Evolutionary conservation across 805 yeast genomes (phyloP), one percentile per base, ranked within the genome.

Genomic region (Candida dendrica): DNA sequence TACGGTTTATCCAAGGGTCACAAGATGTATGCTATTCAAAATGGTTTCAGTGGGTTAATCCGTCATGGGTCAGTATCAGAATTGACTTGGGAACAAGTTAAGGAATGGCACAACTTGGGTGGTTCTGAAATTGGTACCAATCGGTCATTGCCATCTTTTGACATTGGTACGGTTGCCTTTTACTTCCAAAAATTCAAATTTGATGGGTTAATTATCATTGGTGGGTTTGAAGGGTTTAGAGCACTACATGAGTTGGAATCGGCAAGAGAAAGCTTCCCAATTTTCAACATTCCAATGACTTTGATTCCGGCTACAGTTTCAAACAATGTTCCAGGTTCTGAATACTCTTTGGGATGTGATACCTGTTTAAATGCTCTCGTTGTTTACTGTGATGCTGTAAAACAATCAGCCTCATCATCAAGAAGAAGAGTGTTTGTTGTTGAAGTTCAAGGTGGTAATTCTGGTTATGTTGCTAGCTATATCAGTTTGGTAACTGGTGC

Each of bases 271-370:
- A 68, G 77, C 45, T 93, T 88, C 66, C 98, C 98, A 36, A 80
- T 91, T 24, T 86, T 93, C 69, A 79, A 91, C 64, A 89, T 93
- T 50, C 98, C 98, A 48, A 82, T 91, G 86, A 84, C 86, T 34
- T 78, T 87, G 53, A 74, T 93, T 50, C 98, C 98, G 10, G 91
- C 98, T 3, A 93, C 98, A 2, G 87, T 93, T 49, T 89, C 97
- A 15, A 93, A 93, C 68, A 93, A 93, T 55, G 98, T 93, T 39
- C 98, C 99, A n/a, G 99, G 98, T 46, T 84, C 98, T 2, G 97
- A 93, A 65, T 89, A 89, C 64, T 89, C 97, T 0, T 67, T 93
- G 44, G 99, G 99, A 44, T 74, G 89, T 11, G 98, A 93, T 62
- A 93, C 99, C 10, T 95, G 98, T 71, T 70, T 93, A 71, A 93